Base-by-base conservation (phyloP, 1,284 basidiomycete genomes). In the Cryptococcus hybrid region DNA sequence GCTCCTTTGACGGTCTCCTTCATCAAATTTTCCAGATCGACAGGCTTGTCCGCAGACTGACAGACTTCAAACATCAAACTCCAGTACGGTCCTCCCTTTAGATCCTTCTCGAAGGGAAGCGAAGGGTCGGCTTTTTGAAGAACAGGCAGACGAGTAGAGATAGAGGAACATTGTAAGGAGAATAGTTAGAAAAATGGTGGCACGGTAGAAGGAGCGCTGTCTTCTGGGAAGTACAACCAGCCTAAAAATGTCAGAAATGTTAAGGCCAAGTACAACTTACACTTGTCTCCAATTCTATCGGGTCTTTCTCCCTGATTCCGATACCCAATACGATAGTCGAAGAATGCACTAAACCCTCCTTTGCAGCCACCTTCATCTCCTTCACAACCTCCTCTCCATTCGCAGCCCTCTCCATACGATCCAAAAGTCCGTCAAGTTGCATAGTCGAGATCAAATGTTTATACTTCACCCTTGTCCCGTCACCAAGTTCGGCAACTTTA, bases 141-240 rank as follows among this genome's bases (percentile, higher is more conserved):
- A 11, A 81, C 82, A 43, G 76, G 74, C 30, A 82, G 75, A 68
- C 76, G 73, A 53, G 66, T 69, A 39, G 74, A 69, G 34, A 65
- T 62, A 55, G 74, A 63, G 2, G 82, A 57, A 77, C 77, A 71
- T 83, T 82, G 76, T 78, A 74, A 39, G 80, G 80, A 40, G 80
- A 81, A 71, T 83, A 83, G 75, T 82, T 82, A 60, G 80, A 81
- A 68, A 83, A 68, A 83, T 80, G 57, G 82, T 83, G 13, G 80
- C 18, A 46, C 82, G 79, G 75, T 83, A 83, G 75, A 82, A 83
- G 42, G 82, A 46, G 78, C 78, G 73, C 82, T 74, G 61, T 79
- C 76, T 63, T 81, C 81, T 44, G 80, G 80, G 72, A 75, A 80
- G 76, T 75, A 79, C 62, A 75, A 60, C 71, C 71, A 69, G 61